A percentile compares a stretch with the other conserved stretches of the same genome.
These are phyloP conservation scores for Rhizopus sp. DNA, from an alignment of 371 early-diverging fungal species.

Conservation along the genomic window DNA sequence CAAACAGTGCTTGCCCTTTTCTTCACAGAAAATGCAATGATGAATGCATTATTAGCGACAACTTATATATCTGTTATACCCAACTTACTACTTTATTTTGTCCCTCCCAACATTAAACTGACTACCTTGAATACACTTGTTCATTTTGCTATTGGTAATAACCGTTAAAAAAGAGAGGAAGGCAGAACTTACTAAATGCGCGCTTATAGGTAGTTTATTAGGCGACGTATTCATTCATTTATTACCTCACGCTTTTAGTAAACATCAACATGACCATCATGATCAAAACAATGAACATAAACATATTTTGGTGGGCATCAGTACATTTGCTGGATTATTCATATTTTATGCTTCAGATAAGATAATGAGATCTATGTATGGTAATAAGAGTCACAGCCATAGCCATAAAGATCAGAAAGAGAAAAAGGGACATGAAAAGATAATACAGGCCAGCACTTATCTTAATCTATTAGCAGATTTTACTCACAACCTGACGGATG, in stretches of 20 bases:
- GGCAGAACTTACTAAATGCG: neutral
- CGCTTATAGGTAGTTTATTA: slow-evolving; percentile 62
- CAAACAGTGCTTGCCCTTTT: slow-evolving; percentile 38
- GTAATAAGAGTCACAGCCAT: slow-evolving; percentile 62
- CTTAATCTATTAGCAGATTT: slow-evolving; percentile 86
- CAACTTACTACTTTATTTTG: slow-evolving; percentile 78
- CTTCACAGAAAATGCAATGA: slow-evolving; percentile 66
- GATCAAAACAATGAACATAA: slow-evolving; percentile 23
- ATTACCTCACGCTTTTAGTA: slow-evolving; percentile 79
- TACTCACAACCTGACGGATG: slow-evolving; percentile 92
- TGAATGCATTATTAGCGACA: slow-evolving; percentile 77
- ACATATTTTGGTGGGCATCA: slow-evolving; percentile 72
- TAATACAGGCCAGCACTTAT: slow-evolving; percentile 76
- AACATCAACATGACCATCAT: slow-evolving; percentile 28
- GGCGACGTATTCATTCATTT: slow-evolving; percentile 88
- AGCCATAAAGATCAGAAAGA: slow-evolving; percentile 36
- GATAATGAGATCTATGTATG: slow-evolving; percentile 78
- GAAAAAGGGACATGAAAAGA: slow-evolving; percentile 27
- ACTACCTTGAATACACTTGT: slow-evolving; percentile 74
- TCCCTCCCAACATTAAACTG: slow-evolving; percentile 77
- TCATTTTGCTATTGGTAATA: slow-evolving; percentile 77
- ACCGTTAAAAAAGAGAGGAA: neutral
- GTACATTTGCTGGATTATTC: slow-evolving; percentile 76
- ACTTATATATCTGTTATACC: slow-evolving; percentile 85
- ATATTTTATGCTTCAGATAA: slow-evolving; percentile 82